These are phyloP conservation scores for Leccinum griseonigrum DNA, from an alignment of 1,284 basidiomycete species.

Conservation along the genomic window DNA sequence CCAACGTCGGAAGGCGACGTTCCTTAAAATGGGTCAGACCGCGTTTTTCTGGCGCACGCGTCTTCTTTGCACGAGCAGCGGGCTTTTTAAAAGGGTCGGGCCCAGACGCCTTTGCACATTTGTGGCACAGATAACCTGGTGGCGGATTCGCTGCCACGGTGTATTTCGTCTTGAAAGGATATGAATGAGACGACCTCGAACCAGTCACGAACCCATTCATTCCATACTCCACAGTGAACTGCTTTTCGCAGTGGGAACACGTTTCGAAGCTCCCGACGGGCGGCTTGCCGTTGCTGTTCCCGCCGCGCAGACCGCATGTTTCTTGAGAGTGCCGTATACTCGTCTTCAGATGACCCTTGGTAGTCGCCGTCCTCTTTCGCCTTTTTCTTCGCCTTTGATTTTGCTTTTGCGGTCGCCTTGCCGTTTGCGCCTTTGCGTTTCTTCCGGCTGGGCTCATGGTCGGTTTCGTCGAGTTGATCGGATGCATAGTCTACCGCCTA, in stretches of 20 bases:
- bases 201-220: background rate
- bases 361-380: slow-evolving; percentile 46
- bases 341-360: slow-evolving; percentile 46
- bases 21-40: slow-evolving; percentile 70
- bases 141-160: slow-evolving; percentile 70
- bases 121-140: slow-evolving; percentile 77
- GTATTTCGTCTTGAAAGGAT: slow-evolving; percentile 67
- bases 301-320: slow-evolving; percentile 31
- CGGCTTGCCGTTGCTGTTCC: slow-evolving; percentile 50
- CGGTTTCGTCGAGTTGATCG: slow-evolving; percentile 68
- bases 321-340: slow-evolving; percentile 61
- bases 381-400: slow-evolving; percentile 49
- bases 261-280: slow-evolving; percentile 77
- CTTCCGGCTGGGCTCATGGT: slow-evolving; percentile 37
- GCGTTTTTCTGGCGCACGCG: slow-evolving; percentile 57
- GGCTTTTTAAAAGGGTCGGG: slow-evolving; percentile 83
- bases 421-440: slow-evolving; percentile 40
- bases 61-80: slow-evolving; percentile 57
- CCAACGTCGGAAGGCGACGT: slow-evolving; percentile 65
- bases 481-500: slow-evolving; percentile 61
- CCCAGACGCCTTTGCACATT: slow-evolving; percentile 73
- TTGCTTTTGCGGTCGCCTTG: slow-evolving; percentile 39
- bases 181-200: slow-evolving; percentile 1
- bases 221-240: slow-evolving; percentile 73
- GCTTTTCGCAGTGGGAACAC: slow-evolving; percentile 82